Evolutionary conservation across 1,284 basidiomycete genomes (phyloP).

Genomic region (Termitomyces sp.): DNA sequence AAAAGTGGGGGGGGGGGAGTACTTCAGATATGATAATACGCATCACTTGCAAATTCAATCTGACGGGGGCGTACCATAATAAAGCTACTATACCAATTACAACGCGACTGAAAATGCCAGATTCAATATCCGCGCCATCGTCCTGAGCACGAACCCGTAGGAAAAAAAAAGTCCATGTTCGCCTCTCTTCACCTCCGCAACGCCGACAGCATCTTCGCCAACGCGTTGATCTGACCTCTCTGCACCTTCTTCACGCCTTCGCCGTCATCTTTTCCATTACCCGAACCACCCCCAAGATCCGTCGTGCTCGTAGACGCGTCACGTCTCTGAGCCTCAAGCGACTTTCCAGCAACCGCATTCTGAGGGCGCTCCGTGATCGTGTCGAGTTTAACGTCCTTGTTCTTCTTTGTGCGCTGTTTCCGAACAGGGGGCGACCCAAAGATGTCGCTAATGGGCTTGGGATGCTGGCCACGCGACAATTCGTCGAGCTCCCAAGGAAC

Average conservation of each 20-base stretch:
- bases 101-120: slow-evolving; percentile 32
- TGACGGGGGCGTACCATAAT: slow-evolving; percentile 39
- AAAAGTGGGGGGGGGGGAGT: neutral
- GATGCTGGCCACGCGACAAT: slow-evolving; percentile 57
- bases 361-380: slow-evolving; percentile 67
- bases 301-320: slow-evolving; percentile 68
- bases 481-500: slow-evolving; percentile 68
- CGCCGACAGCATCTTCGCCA: slow-evolving; percentile 81
- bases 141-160: slow-evolving; percentile 16
- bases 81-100: slow-evolving; percentile 50
- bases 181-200: slow-evolving; percentile 48
- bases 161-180: slow-evolving; percentile 15
- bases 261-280: slow-evolving; percentile 37
- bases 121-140: slow-evolving; percentile 22
- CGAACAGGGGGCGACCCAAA: slow-evolving; percentile 57
- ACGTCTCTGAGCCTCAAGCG: slow-evolving; percentile 34
- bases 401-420: slow-evolving; percentile 62
- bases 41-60: slow-evolving; percentile 25
- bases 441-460: slow-evolving; percentile 55
- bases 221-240: slow-evolving; percentile 76
- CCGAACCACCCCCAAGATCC: slow-evolving; percentile 44
- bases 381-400: slow-evolving; percentile 58
- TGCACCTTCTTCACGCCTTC: slow-evolving; percentile 72
- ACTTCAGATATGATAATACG: slow-evolving; percentile 10
- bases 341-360: slow-evolving; percentile 29